A percentile compares a stretch with the other conserved stretches of the same genome.
phyloP scores from a whole-genome alignment of 202 grass and related monocot genomes.

The Carex sylvatica region DNA sequence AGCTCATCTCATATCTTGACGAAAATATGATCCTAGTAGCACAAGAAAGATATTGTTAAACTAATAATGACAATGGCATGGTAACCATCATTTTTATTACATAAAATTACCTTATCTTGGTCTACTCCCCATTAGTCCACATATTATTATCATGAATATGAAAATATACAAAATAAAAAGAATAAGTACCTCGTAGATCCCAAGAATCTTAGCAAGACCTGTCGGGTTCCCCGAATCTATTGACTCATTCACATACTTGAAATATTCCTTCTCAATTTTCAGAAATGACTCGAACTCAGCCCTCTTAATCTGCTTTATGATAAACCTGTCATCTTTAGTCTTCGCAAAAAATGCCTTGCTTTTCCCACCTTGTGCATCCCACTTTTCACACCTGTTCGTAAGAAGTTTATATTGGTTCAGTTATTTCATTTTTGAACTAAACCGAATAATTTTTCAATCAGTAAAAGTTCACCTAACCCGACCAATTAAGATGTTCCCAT shows the following conservation, averaged over 20 bases:
- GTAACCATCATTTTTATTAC: too few species aligned
- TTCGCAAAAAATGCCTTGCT: conserved; percentile 93
- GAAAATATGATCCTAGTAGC: background rate
- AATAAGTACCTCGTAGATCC: conserved; percentile 84
- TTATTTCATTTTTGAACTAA: background rate
- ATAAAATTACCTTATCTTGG: background rate
- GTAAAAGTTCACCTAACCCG: background rate
- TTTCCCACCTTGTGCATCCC: conserved; percentile 98
- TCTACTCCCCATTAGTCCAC: background rate
- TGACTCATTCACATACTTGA: conserved; percentile 69
- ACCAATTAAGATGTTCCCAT: background rate
- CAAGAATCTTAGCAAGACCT: conserved; percentile 94
- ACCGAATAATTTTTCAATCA: background rate
- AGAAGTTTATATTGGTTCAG: background rate
- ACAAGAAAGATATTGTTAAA: background rate
- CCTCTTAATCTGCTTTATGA: conserved; percentile 99
- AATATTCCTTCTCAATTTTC: conserved; percentile 84
- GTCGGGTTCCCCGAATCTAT: conserved; percentile 82
- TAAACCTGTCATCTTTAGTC: conserved; percentile 84
- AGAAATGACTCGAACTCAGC: conserved; percentile 94
- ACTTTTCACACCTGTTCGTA: conserved; percentile 73
- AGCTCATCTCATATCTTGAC: background rate
- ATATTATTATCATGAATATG: background rate
- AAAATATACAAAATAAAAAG: background rate
- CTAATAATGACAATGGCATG: background rate